Evolutionary conservation across 257 asterid species (phyloP), one percentile per base, ranked within the genome.

Genomic region (Petunia secreta): DNA sequence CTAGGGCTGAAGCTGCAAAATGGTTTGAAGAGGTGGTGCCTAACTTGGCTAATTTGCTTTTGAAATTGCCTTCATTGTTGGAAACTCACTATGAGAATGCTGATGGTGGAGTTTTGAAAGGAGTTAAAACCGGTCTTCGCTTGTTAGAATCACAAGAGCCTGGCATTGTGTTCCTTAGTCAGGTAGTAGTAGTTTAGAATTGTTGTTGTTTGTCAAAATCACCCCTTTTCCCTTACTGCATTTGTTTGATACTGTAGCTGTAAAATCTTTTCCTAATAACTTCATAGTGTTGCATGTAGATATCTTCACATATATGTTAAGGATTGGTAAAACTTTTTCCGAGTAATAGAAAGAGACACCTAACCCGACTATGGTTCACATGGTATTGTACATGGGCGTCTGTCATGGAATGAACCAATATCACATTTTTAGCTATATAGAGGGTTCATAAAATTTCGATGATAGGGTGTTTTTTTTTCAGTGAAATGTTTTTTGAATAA

Each of bases 11-110:
- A 43, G 85, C 97, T 40, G 85, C 63, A 48, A 88, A 81, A 75
- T 95, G 98, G 99, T 95, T 92, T 37, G 36, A 25, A 36, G 88
- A 88, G 53, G 93, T 92, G 80, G 86, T 95, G 76, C 97, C 99
- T 0, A 83, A 82, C 37, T 89, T 95, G 89, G 93, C 94, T 8
- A 86, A 75, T 75, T 86, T 95, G 85, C 89, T 95, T 59, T 80
- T 93, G 85, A 88, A 87, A 75, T 84, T 95, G 80, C 99, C 99
- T 2, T 81, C 71, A 2, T 81, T 93, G 78, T 83, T 95, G 91
- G 98, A 93, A 85, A 75, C 80, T 16, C 98, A 93, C 81, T 92
- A 93, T 89, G 91, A 82, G 81, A 85, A 82, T 57, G 84, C 89
- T 69, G 84, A 41, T 40, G 67, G 73, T 11, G 76, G 82, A 40